Evolutionary conservation across 495 filamentous ascomycete species (phyloP), one percentile per base, ranked within the genome.

Genomic region (Penicillium arizonense): DNA sequence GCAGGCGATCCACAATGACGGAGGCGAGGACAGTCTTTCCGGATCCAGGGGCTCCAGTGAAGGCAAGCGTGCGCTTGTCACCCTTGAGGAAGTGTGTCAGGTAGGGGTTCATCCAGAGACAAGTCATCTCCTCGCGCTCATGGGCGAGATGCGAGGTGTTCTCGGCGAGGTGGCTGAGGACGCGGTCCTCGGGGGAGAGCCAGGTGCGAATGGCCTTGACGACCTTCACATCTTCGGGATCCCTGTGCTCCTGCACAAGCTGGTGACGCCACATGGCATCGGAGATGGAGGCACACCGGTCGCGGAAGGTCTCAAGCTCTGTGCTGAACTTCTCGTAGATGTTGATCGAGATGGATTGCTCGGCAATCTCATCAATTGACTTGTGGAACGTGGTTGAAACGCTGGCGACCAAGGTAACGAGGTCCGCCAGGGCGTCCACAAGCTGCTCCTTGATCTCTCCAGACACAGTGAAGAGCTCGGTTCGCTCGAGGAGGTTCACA

Each of bases 1-100:
- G 71, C 12, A 74, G 53, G 54, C 70, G 67, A 35, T 75, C 65
- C 28, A 67, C 56, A 42, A 75, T 65, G 13, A 73, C 65, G 0
- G 72, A 69, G n/a, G 70, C 65, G 3, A 71, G 52, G 5, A 75
- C 69, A 3, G 70, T 72, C 57, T 74, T 75, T 37, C 70, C 70
- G 7, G 70, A 70, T 13, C 70, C 70, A 20, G 69, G 63, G 11
- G 64, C 58, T 1, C 70, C 70, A 41, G 56, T 59, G 23, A 74
- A 65, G 13, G 63, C 61, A 13, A 74, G 54, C 26, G 61, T 53
- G 44, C 51, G 59, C 5, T 60, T 53, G 14, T 62, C 30, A 10
- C 59, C 65, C 49, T 71, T 74, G n/a, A 74, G 44, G 47, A 74
- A 74, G 24, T 61, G 63, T 37, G 63, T 60, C 49, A 73, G 47